Evolutionary conservation across 2,329 filamentous ascomycete genomes (phyloP).

Genomic region (Aureobasidium subglaciale): DNA sequence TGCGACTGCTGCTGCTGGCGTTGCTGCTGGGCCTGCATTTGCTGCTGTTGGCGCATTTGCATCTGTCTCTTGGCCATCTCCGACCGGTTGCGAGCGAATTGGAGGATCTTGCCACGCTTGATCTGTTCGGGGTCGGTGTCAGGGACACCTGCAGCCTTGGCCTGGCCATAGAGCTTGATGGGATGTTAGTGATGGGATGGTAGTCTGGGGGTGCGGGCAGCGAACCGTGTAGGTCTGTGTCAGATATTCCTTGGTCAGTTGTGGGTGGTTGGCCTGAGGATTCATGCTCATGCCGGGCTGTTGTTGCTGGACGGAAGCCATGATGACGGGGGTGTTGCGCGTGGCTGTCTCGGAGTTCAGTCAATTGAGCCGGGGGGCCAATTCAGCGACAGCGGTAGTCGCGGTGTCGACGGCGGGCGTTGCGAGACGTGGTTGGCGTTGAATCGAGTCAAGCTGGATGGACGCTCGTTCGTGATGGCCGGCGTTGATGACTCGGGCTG

Average conservation of each 20-base stretch:
- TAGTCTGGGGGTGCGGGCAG: not conserved
- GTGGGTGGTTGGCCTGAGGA: constrained; percentile 1
- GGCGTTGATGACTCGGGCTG: constrained; percentile 12
- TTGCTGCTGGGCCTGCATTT: constrained; percentile 22
- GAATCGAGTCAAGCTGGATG: not conserved
- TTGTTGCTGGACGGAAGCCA: constrained; percentile 11
- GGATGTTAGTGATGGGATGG: not conserved
- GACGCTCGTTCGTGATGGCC: not conserved
- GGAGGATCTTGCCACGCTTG: constrained; percentile 70
- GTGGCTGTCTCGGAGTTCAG: not conserved
- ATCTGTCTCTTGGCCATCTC: constrained; percentile 43
- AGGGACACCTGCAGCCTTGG: constrained; percentile 79
- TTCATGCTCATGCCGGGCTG: constrained; percentile 10
- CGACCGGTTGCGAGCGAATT: constrained; percentile 53
- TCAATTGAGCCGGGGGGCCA: not conserved
- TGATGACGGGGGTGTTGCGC: constrained; percentile 1
- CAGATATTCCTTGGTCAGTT: constrained; percentile 12
- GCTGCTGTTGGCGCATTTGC: constrained; percentile 13
- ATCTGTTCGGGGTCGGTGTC: constrained; percentile 80
- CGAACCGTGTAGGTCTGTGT: constrained; percentile 1
- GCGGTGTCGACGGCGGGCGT: not conserved
- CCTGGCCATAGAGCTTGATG: constrained; percentile 72
- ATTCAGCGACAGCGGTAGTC: not conserved
- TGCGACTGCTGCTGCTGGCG: constrained; percentile 31
- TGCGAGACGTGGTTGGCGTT: not conserved